phyloP scores from a whole-genome alignment of 257 asterid species.

The Catharanthus roseus region DNA sequence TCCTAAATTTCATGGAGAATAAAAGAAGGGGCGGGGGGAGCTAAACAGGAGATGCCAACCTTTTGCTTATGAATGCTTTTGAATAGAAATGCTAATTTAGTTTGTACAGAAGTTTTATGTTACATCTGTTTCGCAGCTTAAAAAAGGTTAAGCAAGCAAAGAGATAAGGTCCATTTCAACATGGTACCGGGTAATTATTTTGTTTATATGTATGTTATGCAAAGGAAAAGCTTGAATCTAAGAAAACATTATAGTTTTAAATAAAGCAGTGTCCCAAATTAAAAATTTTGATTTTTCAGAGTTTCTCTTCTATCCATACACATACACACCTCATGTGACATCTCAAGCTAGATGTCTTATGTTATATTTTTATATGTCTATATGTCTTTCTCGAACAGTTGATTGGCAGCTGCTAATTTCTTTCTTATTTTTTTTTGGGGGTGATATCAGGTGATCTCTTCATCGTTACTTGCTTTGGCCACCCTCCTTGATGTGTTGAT shows the following conservation, averaged over 20 bases:
- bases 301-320: not conserved
- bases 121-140: not conserved
- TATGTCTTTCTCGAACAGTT: not conserved
- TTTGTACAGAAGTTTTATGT: not conserved
- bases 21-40: not conserved
- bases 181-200: not conserved
- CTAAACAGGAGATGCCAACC: not conserved
- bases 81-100: not conserved
- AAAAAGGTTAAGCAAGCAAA: not conserved
- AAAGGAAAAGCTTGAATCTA: not conserved
- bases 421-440: slow-evolving; percentile 10
- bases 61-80: not conserved
- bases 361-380: not conserved
- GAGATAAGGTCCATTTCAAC: not conserved
- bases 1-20: no score
- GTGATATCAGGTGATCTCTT: slow-evolving; percentile 65
- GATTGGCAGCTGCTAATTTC: not conserved
- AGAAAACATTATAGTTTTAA: not conserved
- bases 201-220: not conserved
- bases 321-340: no score
- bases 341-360: no score
- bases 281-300: not conserved
- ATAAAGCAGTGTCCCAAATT: not conserved
- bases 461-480: slow-evolving; percentile 85
- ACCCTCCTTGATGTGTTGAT: slow-evolving; percentile 77